Percentiles rank a stretch among this genome's conserved stretches.
Conservation (phyloP, 805 yeast genomes). For the Saccharomycopsis selenospora region DNA sequence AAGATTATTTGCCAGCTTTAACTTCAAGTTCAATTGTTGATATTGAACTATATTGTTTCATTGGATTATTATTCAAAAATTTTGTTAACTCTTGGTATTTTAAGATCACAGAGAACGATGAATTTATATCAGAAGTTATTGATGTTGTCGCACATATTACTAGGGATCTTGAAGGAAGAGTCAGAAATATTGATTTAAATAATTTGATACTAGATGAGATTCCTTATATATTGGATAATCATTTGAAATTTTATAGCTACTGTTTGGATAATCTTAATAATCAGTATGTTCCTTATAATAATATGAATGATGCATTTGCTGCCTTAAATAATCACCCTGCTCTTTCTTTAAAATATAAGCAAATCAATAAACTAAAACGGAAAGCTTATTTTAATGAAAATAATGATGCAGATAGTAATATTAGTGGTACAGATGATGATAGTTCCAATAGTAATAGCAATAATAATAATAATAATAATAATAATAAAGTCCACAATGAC, state of each 20-base stretch:
- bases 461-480: not conserved
- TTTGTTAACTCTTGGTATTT: constrained; percentile 44
- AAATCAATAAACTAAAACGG: constrained; percentile 11
- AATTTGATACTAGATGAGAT: constrained; percentile 38
- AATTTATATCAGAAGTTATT: constrained; percentile 36
- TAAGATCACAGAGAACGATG: constrained; percentile 34
- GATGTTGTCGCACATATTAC: constrained; percentile 34
- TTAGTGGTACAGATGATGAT: not conserved
- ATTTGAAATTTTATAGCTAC: constrained; percentile 28
- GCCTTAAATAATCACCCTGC: constrained; percentile 31
- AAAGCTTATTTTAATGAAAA: constrained; percentile 15
- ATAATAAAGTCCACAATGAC: not conserved
- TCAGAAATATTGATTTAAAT: constrained; percentile 29
- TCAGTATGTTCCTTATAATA: constrained; percentile 28
- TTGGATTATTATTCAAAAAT: constrained; percentile 39
- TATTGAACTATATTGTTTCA: constrained; percentile 37
- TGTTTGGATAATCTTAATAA: constrained; percentile 28
- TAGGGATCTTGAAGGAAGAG: constrained; percentile 32
- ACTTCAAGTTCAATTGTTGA: constrained; percentile 37
- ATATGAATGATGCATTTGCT: constrained; percentile 31
- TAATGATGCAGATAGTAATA: not conserved
- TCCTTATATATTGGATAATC: constrained; percentile 35
- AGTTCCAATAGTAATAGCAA: not conserved
- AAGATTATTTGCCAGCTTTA: constrained; percentile 31
- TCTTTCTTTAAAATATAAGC: constrained; percentile 20